Evolutionary conservation across 2,329 filamentous ascomycete species (phyloP), one percentile per base, ranked within the genome.

Genomic region (Aureobasidium leucospermi): DNA sequence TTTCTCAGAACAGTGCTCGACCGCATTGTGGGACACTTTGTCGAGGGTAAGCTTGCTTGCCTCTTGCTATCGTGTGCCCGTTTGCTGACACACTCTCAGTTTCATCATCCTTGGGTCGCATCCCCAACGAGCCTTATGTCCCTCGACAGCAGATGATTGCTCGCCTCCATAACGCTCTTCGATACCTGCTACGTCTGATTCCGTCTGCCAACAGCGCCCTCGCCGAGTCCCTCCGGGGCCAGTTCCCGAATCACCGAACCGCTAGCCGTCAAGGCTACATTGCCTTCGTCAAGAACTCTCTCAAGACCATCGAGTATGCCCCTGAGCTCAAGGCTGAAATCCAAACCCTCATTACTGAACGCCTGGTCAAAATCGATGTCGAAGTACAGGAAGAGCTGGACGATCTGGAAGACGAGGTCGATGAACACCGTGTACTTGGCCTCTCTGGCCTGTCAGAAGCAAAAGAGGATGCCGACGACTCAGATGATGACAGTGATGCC

Each of bases 371-470:
- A 74, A 89, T 97, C 61, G 94, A 99, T 70, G 90, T 96, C 1
- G 89, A 96, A 70, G 94, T 97, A 73, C 93, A 96, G 73, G 83
- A 92, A 52, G 92, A 97, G 68, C 78, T 97, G 67, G 91, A 97
- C 63, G 92, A 97, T 66, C 77, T 96, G 62, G 93, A 96, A 63
- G 93, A 97, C 63, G 89, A 95, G 59, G 80, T 90, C 9, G 88
- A 90, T 58, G 85, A 91, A 28, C 84, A 85, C 57, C 83, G 93
- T 16, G 80, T 89, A 80, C 69, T 82, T 79, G 53, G 71, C 81
- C 55, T 58, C 16, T 70, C 58, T 9, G 73, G 31, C 10, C 23
- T 58, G 19, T 32, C 36, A 28, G 61, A 31, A 28, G 52, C 13
- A 32, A 43, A 69, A 70, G 55, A 68, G 73, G 71, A 73, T 9